These are phyloP conservation scores for Russula emetica DNA, from an alignment of 768 basidiomycete genomes.

Conservation along the genomic window DNA sequence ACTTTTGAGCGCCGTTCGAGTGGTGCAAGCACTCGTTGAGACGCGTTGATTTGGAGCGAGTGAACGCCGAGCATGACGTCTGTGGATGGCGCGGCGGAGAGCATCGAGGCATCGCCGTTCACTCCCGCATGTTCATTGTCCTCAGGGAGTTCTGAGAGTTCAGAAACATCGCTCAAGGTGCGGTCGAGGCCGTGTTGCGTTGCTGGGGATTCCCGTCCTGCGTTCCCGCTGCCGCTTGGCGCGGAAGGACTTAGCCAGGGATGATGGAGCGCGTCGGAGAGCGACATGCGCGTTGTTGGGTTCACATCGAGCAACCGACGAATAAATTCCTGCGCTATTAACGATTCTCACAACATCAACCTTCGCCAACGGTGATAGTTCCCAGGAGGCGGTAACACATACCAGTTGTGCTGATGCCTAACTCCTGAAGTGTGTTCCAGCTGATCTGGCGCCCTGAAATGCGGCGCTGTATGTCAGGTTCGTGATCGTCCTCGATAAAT, in stretches of 20 bases:
- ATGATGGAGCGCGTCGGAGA: conserved; percentile 63
- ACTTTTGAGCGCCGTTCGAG: conserved; percentile 26
- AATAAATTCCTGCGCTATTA: conserved; percentile 63
- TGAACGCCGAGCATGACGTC: conserved; percentile 16
- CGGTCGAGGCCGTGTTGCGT: not conserved
- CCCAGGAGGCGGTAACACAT: conserved; percentile 32
- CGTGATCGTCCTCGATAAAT: conserved; percentile 19
- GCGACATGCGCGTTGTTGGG: conserved; percentile 64
- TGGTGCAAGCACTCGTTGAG: conserved; percentile 3
- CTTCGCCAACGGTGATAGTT: not conserved
- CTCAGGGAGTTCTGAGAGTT: conserved; percentile 13
- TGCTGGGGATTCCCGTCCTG: not conserved
- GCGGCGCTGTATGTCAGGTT: conserved; percentile 12
- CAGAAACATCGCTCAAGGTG: conserved; percentile 16
- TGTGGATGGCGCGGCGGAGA: conserved; percentile 18
- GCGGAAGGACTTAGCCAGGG: conserved; percentile 57
- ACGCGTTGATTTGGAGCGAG: conserved; percentile 8
- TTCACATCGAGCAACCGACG: conserved; percentile 56
- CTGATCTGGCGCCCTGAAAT: conserved; percentile 23
- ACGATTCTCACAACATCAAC: conserved; percentile 12
- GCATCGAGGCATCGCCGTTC: conserved; percentile 21
- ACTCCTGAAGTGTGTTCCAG: conserved; percentile 8
- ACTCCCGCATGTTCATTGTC: not conserved
- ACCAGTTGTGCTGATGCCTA: conserved; percentile 43
- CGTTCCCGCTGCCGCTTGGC: not conserved